A percentile compares a stretch with the other conserved stretches of the same genome.
Conservation (phyloP, 1,139 yeast genomes). For the Tardiomyces digboiensis region DNA sequence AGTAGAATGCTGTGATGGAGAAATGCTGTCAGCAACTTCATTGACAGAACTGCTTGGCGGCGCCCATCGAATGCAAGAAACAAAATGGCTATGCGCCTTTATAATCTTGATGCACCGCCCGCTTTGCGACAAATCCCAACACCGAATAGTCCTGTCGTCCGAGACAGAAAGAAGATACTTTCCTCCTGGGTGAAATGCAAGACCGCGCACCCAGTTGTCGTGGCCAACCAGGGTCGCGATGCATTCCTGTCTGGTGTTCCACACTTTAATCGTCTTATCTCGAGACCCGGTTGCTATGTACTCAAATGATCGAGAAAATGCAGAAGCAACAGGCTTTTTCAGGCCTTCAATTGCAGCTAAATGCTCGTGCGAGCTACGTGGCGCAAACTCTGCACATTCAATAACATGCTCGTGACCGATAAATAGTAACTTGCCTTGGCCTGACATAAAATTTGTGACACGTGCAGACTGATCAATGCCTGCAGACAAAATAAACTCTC, state of each 20-base stretch:
- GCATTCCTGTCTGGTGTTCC: constrained; percentile 66
- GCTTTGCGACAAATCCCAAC: constrained; percentile 67
- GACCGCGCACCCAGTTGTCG: constrained; percentile 75
- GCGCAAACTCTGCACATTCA: constrained; percentile 65
- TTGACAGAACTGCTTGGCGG: constrained; percentile 15
- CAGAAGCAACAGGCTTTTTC: constrained; percentile 15
- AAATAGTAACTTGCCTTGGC: constrained; percentile 59
- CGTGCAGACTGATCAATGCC: constrained; percentile 46
- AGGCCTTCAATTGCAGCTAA: constrained; percentile 40
- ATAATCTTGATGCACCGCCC: constrained; percentile 45
- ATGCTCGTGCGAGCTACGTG: constrained; percentile 37
- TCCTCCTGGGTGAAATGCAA: constrained; percentile 70
- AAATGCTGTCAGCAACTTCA: constrained; percentile 3
- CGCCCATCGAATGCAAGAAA: constrained; percentile 57
- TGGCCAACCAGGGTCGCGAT: constrained; percentile 58
- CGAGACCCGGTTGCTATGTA: constrained; percentile 69
- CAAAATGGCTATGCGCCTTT: constrained; percentile 63
- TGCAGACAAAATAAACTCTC: constrained; percentile 55
- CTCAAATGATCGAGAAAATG: constrained; percentile 17
- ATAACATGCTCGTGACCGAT: constrained; percentile 81
- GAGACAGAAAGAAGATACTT: constrained; percentile 60
- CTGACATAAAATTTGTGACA: constrained; percentile 47
- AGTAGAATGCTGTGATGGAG: neutral
- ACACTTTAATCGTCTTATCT: constrained; percentile 64
- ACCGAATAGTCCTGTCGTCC: constrained; percentile 60